Percentiles rank a stretch among this genome's conserved stretches.
These are phyloP conservation scores for Coemansia sp. DNA, from an alignment of 192 early-diverging fungal genomes.

Conservation along the genomic window DNA sequence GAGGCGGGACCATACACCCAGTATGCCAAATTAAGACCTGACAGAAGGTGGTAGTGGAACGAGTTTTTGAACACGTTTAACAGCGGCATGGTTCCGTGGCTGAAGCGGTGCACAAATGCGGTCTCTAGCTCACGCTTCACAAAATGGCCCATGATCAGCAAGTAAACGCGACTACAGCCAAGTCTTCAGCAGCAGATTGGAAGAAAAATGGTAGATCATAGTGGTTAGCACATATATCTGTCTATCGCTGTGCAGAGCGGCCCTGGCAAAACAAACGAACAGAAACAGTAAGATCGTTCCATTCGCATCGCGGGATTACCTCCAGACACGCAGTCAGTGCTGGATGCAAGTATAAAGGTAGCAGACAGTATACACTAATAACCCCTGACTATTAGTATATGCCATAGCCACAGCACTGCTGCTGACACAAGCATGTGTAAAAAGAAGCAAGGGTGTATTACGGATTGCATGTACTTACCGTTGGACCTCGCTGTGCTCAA, in stretches of 20 bases:
- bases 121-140: conserved; percentile 93
- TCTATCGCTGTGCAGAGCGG: background rate
- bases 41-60: conserved; percentile 87
- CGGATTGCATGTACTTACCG: conserved; percentile 37
- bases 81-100: conserved; percentile 94
- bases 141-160: conserved; percentile 81
- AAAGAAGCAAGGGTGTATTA: background rate
- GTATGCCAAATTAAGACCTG: conserved; percentile 82
- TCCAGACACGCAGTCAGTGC: background rate
- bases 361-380: conserved; percentile 3
- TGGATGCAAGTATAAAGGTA: background rate
- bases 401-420: background rate
- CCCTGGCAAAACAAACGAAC: too few relatives aligned
- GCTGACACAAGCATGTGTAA: background rate
- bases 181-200: conserved; percentile 6
- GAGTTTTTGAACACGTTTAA: conserved; percentile 94
- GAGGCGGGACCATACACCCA: conserved; percentile 83
- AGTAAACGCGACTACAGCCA: conserved; percentile 60
- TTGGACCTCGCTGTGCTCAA: conserved; percentile 77
- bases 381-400: background rate
- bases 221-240: background rate
- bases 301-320: too few relatives aligned
- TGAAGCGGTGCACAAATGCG: conserved; percentile 89
- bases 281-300: too few relatives aligned
- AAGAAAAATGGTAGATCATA: background rate